Base-by-base conservation (phyloP, 495 filamentous ascomycete species). In the Rostrohypoxylon terebratum region DNA sequence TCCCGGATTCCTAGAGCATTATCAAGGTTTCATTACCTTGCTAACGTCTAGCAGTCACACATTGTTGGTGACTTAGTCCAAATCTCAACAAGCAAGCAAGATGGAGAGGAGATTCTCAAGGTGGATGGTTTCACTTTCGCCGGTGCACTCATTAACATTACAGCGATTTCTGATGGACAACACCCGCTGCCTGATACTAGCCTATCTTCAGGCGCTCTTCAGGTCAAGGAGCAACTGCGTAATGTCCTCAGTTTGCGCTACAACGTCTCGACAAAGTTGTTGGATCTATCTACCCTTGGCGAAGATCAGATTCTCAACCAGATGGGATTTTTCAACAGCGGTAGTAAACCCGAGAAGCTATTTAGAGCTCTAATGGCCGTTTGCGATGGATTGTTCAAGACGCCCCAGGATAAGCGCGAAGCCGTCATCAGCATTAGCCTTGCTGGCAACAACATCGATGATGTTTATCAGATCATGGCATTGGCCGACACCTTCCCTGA, bases 291-390 rank as follows among this genome's bases (percentile, higher is more conserved):
- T 13, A 86, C 87, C 7, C 86, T 98, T 7, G 90, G 84, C 28
- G 80, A 83, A 36, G 95, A 98, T 73, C 79, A 86, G 0, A 86
- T 87, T 57, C 83, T 97, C 2, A 77, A 84, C 36, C 82, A 86
- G 21, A 90, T 92, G 83, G 92, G 93, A 21, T 89, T 94, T 38
- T 97, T 97, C 80, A 84, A 88, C 65, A 85, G 82, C 50, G 86
- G 83, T 28, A 87, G 89, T 1, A 90, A 88, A n/a, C 89, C 91
- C 28, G 88, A 90, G 53, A 98, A 97, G 76, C 90, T 97, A 66
- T 97, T 98, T 81, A 91, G 91, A 40, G 94, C 91, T 2, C 83
- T 98, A 33, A 94, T 98, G 90, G 89, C 88, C 62, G 86, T 97
- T 36, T 92, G 90, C 77, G 90, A 93, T 34, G 80, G 87, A 72